phyloP scores from a whole-genome alignment of 768 basidiomycete species.

The Boletus sp. region DNA sequence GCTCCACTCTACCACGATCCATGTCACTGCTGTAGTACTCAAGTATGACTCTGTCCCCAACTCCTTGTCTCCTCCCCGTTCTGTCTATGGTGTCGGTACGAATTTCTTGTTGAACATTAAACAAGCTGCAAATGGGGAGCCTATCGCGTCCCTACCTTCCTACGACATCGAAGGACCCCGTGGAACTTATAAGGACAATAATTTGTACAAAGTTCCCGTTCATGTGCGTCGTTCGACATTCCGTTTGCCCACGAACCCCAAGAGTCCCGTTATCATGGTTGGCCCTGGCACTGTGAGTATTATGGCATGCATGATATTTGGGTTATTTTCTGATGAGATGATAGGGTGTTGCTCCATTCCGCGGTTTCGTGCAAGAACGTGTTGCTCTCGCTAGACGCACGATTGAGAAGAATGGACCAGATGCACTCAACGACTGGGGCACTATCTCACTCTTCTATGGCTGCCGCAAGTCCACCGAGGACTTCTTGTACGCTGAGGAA shows the following conservation, averaged over 20 bases:
- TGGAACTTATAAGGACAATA: slow-evolving; percentile 71
- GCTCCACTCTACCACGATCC: slow-evolving; percentile 82
- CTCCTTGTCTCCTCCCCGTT: slow-evolving; percentile 53
- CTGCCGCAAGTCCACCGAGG: slow-evolving; percentile 84
- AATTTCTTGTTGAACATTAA: slow-evolving; percentile 96
- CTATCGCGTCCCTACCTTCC: slow-evolving; percentile 51
- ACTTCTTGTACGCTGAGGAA: slow-evolving; percentile 94
- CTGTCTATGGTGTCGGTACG: slow-evolving; percentile 88
- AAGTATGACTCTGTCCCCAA: slow-evolving; percentile 76
- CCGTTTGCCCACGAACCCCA: slow-evolving; percentile 95
- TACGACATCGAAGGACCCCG: slow-evolving; percentile 93
- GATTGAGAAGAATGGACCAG: slow-evolving; percentile 91
- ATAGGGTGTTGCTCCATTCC: slow-evolving; percentile 98
- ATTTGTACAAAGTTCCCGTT: slow-evolving; percentile 80
- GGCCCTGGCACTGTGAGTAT: slow-evolving; percentile 92
- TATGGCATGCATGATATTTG: neutral
- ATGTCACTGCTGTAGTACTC: slow-evolving; percentile 93
- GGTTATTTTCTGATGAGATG: slow-evolving; percentile 7
- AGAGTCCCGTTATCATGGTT: slow-evolving; percentile 98
- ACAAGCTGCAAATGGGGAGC: slow-evolving; percentile 63
- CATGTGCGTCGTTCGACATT: slow-evolving; percentile 97
- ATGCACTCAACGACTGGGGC: slow-evolving; percentile 95
- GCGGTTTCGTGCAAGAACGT: slow-evolving; percentile 97
- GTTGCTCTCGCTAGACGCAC: slow-evolving; percentile 94
- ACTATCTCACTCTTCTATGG: slow-evolving; percentile 94